Evolutionary conservation across 345 rosid genomes (phyloP).

Genomic region (Arabis alpina): DNA sequence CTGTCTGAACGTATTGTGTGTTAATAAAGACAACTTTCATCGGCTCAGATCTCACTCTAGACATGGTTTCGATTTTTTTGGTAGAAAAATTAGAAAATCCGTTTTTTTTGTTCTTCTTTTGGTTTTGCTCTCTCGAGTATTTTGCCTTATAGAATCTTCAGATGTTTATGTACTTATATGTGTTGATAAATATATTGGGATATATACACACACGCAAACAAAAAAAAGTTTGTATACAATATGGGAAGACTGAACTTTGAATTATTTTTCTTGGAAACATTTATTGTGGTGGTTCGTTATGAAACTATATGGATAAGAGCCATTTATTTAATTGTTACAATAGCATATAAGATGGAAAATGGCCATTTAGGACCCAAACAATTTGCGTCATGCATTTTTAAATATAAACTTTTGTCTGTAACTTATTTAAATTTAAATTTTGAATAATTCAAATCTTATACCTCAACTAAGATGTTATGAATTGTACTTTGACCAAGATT

Average conservation of each 20-base stretch:
- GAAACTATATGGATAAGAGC: too few relatives aligned
- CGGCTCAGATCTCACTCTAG: constrained; percentile 40
- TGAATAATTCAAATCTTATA: too few relatives aligned
- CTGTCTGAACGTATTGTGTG: constrained; percentile 61
- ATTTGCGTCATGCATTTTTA: too few relatives aligned
- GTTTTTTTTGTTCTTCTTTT: not conserved
- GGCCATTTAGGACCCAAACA: too few relatives aligned
- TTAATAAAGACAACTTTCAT: constrained; percentile 59
- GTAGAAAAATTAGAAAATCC: not conserved
- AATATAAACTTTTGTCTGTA: too few relatives aligned
- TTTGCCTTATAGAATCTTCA: constrained; percentile 25
- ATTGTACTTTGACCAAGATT: too few relatives aligned
- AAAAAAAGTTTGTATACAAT: not conserved
- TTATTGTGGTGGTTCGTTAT: constrained; percentile 20
- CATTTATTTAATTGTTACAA: too few relatives aligned
- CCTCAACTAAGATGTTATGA: too few relatives aligned
- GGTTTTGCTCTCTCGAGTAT: constrained; percentile 10
- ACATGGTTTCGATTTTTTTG: constrained; percentile 23
- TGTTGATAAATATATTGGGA: constrained; percentile 15
- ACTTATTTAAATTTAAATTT: too few relatives aligned
- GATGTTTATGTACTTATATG: constrained; percentile 37
- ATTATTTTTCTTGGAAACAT: constrained; percentile 6
- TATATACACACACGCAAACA: not conserved
- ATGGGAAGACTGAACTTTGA: constrained; percentile 22
- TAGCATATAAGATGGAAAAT: too few relatives aligned